Evolutionary conservation across 2,329 filamentous ascomycete species (phyloP).

Genomic region (Diaporthe vexans): DNA sequence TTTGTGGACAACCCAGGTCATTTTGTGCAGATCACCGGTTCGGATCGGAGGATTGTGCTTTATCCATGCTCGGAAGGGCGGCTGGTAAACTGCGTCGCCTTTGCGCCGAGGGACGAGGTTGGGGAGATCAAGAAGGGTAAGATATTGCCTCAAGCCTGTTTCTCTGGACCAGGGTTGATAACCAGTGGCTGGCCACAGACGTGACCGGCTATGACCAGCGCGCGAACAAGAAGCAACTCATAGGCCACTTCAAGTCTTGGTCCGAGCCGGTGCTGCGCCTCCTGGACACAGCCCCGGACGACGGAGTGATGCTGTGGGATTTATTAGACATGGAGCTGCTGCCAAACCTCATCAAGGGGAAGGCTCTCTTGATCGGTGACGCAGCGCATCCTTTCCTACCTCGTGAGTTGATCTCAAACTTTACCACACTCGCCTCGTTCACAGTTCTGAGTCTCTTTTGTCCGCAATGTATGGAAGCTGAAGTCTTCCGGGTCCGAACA

Average conservation of each 20-base stretch:
- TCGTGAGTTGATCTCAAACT: constrained; percentile 36
- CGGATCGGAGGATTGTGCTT: constrained; percentile 25
- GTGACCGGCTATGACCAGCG: constrained; percentile 38
- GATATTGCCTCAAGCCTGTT: neutral
- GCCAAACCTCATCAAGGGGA: constrained; percentile 43
- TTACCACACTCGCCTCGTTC: neutral
- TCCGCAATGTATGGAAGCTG: neutral
- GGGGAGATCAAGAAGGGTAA: constrained; percentile 39
- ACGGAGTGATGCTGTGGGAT: constrained; percentile 36
- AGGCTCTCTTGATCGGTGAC: constrained; percentile 45
- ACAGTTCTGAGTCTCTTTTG: neutral
- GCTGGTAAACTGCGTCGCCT: constrained; percentile 30
- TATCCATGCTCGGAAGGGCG: constrained; percentile 35
- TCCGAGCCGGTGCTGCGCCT: constrained; percentile 14
- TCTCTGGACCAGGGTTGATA: neutral
- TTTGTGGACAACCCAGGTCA: constrained; percentile 27
- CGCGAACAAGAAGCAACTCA: constrained; percentile 36
- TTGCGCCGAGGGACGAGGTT: constrained; percentile 34
- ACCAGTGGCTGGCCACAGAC: constrained; percentile 3
- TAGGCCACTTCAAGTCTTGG: constrained; percentile 28
- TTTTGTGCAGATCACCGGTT: constrained; percentile 23
- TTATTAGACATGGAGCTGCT: constrained; percentile 40
- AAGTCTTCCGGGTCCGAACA: neutral
- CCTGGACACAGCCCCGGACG: constrained; percentile 33
- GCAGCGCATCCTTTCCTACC: constrained; percentile 47